Conservation (phyloP, 192 early-diverging fungal genomes). For the Backusella australiensis region DNA sequence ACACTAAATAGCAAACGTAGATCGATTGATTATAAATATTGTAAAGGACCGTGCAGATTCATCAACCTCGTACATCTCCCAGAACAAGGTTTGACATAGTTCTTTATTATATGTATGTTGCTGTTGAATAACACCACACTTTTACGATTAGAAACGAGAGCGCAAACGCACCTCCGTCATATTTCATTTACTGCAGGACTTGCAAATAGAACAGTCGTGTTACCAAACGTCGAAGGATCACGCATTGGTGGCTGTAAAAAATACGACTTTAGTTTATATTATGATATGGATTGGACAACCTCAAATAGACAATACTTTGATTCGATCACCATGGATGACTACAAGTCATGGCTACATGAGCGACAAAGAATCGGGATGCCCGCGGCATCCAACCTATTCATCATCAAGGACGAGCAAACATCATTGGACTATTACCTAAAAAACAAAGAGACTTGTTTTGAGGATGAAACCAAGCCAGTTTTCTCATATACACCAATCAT, state of each 20-base stretch:
- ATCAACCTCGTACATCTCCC: slow-evolving; percentile 24
- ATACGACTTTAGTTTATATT: slow-evolving; percentile 34
- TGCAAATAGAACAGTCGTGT: slow-evolving; percentile 33
- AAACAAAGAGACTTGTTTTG: background rate
- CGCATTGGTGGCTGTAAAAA: slow-evolving; percentile 30
- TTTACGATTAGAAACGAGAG: slow-evolving; percentile 30
- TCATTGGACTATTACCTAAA: background rate
- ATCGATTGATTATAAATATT: slow-evolving; percentile 35
- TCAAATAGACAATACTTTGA: slow-evolving; percentile 22
- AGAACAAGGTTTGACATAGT: slow-evolving; percentile 36
- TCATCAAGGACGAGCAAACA: background rate
- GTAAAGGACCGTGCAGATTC: slow-evolving; percentile 35
- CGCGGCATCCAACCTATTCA: background rate
- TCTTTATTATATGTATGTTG: background rate
- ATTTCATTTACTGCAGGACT: slow-evolving; percentile 26
- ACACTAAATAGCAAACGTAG: too few species aligned
- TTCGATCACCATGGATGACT: slow-evolving; percentile 29
- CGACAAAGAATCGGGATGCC: slow-evolving; percentile 8
- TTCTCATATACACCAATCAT: background rate
- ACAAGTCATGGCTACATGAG: slow-evolving; percentile 25
- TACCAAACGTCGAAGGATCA: slow-evolving; percentile 34
- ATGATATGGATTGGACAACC: slow-evolving; percentile 24
- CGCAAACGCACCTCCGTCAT: slow-evolving; percentile 36
- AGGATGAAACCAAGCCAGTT: background rate
- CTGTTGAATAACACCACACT: background rate